Base-by-base conservation (phyloP, 139 green algal species). In the Coelastrella sp. region DNA sequence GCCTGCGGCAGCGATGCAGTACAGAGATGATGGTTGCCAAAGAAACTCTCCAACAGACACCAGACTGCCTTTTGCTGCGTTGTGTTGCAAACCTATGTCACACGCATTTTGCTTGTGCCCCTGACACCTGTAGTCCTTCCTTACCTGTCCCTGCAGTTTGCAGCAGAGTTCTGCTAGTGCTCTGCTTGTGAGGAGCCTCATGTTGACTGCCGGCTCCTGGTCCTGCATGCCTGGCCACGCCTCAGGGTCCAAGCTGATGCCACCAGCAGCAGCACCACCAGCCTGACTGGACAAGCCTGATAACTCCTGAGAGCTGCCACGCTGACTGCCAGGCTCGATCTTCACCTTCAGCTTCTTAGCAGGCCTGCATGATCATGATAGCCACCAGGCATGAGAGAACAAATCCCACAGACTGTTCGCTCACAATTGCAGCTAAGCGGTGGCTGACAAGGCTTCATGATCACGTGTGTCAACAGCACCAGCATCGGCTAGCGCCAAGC, bases 91-190 rank as follows among this genome's bases (percentile, higher is more conserved):
- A 47, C 32, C 32, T 47, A 47, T 47, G 32, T 47, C 32, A 47
- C 32, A 47, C 32, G 32, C 32, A 47, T 47, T 47, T 47, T 47
- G 32, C 32, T 47, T 47, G 32, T 47, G 32, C 32, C 32, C 32
- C 32, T 47, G 32, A 47, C 32, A 47, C 32, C 32, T 47, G 32
- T 13, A 71, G 61, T 19, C 5, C 4, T 5, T 22, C 57, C 85
- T 83, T 73, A 90, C 90, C 73, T 85, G 32, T 3, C 80, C 89
- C 17, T 90, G 65, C 76, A 93, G 75, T 61, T 85, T 90, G 0
- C 60, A 71, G 58, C 90, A 86, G 73, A 96, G 88, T 73, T 77
- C 57, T 14, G 89, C 90, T 68, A 94, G 73, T 3, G 91, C 85
- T 59, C 66, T 83, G 73, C 73, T 83, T 7, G 85, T 58, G 8